Conservation (phyloP, 2,329 filamentous ascomycete species). For the Pseudogymnoascus verrucosus region DNA sequence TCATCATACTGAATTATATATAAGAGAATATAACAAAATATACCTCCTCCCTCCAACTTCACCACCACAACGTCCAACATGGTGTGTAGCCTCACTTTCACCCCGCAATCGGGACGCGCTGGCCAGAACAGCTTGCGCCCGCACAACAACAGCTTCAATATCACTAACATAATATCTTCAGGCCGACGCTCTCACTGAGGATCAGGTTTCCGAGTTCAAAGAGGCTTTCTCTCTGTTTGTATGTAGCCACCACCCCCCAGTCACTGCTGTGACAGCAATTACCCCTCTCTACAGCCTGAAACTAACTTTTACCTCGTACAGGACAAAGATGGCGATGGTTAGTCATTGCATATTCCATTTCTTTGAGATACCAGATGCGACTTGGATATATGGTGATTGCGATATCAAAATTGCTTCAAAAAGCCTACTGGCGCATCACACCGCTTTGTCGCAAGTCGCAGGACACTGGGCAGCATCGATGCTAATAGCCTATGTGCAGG, state of each 20-base stretch:
- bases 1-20: neutral
- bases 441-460: neutral
- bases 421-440: constrained; percentile 7
- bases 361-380: neutral
- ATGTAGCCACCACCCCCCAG: constrained; percentile 41
- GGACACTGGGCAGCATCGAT: neutral
- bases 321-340: constrained; percentile 90
- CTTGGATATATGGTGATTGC: neutral
- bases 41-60: neutral
- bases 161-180: constrained; percentile 34
- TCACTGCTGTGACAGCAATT: constrained; percentile 20
- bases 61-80: constrained; percentile 15
- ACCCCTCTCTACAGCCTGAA: constrained; percentile 9
- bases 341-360: constrained; percentile 35
- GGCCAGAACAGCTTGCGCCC: constrained; percentile 12
- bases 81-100: constrained; percentile 21
- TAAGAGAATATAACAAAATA: neutral
- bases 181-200: constrained; percentile 98
- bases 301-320: constrained; percentile 32
- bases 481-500: constrained; percentile 39
- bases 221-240: constrained; percentile 99
- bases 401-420: neutral
- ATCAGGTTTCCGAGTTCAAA: constrained; percentile 99
- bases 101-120: constrained; percentile 16
- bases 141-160: constrained; percentile 18